Evolutionary conservation across 257 asterid genomes (phyloP).

Genomic region (Solanum gandarillasii): DNA sequence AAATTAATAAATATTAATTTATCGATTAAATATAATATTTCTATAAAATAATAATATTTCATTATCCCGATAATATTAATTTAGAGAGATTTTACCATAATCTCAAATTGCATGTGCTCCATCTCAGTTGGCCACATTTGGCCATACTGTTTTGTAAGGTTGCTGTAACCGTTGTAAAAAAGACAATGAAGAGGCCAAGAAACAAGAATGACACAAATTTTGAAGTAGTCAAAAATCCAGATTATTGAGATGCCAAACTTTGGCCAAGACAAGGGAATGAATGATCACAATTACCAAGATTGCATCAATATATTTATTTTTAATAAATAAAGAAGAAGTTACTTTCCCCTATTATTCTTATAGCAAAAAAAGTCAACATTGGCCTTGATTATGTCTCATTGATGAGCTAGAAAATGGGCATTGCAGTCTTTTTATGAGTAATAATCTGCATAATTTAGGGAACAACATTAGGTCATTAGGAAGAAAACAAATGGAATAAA

Average conservation of each 20-base stretch:
- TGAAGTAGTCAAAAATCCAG: slow-evolving; percentile 8
- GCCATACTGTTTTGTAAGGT: neutral
- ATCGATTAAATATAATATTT: too few species aligned
- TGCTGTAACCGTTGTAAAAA: neutral
- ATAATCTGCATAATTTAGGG: neutral
- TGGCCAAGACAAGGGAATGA: slow-evolving; percentile 9
- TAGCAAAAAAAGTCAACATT: neutral
- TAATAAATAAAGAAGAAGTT: neutral
- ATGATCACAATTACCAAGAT: slow-evolving; percentile 6
- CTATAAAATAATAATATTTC: too few species aligned
- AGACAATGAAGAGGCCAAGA: neutral
- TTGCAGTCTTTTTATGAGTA: neutral
- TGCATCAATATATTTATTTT: neutral
- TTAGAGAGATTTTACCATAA: neutral
- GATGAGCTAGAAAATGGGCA: neutral
- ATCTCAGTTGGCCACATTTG: neutral
- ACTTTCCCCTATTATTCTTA: neutral
- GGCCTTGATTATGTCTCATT: neutral
- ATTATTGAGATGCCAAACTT: slow-evolving; percentile 8
- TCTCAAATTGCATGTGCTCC: neutral
- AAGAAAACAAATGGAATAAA: neutral
- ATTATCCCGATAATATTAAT: too few species aligned
- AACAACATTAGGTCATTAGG: neutral
- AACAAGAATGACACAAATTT: neutral
- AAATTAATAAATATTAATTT: too few species aligned